Percentiles rank a stretch among this genome's conserved stretches.
These are phyloP conservation scores for Cercospora sp. DNA, from an alignment of 2,329 filamentous ascomycete genomes.

Conservation along the genomic window DNA sequence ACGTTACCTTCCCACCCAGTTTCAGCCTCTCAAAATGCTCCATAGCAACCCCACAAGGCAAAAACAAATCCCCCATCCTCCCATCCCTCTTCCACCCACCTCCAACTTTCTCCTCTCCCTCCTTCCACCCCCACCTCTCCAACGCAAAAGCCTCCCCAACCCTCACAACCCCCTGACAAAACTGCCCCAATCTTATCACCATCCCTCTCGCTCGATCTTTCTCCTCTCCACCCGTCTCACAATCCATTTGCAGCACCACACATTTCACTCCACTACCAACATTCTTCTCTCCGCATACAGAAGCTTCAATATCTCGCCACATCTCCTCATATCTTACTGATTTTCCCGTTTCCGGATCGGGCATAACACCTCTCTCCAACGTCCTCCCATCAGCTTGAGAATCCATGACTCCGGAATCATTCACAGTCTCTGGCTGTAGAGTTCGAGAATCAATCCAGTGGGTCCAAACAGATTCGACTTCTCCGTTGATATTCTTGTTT, in stretches of 20 bases:
- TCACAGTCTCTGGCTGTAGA: conserved; percentile 39
- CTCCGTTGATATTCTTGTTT: conserved; percentile 5
- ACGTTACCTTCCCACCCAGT: conserved; percentile 35
- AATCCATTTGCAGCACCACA: conserved; percentile 47
- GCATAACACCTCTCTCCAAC: conserved; percentile 61
- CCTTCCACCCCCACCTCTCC: conserved; percentile 57
- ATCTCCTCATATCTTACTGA: conserved; percentile 55
- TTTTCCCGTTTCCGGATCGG: conserved; percentile 56
- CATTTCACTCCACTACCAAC: conserved; percentile 39
- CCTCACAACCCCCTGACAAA: conserved; percentile 58
- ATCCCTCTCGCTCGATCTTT: conserved; percentile 47
- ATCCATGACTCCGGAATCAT: conserved; percentile 61
- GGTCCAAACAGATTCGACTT: conserved; percentile 48
- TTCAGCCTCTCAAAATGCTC: conserved; percentile 33
- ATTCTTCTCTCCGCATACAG: conserved; percentile 36
- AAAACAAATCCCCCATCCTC: conserved; percentile 42
- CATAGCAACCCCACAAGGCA: conserved; percentile 45
- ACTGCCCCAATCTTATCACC: conserved; percentile 56
- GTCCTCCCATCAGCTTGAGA: conserved; percentile 42
- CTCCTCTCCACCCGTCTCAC: conserved; percentile 29
- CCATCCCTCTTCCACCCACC: conserved; percentile 41
- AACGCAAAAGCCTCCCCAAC: conserved; percentile 46
- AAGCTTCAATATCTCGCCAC: conserved; percentile 43
- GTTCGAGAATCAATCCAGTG: conserved; percentile 63
- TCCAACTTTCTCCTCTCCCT: conserved; percentile 16